Evolutionary conservation across 2,329 filamentous ascomycete species (phyloP).

Genomic region (Cordyceps cateniannulata): DNA sequence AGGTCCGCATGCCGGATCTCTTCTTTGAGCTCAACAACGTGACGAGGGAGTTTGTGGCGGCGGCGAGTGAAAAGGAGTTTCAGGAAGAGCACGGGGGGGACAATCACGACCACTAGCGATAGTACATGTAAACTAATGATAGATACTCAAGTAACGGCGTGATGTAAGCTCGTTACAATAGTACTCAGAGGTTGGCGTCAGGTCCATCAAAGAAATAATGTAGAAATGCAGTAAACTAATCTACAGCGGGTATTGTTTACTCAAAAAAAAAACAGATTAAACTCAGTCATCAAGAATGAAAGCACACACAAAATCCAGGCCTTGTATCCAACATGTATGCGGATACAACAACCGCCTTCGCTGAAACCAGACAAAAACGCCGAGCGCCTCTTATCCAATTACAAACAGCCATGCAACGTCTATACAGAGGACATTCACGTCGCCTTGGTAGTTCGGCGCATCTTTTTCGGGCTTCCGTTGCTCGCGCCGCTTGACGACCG

Average conservation of each 20-base stretch:
- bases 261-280: neutral
- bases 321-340: neutral
- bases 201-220: neutral
- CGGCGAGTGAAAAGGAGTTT: too few species aligned
- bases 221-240: slow-evolving; percentile 3
- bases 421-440: neutral
- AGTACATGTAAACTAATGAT: too few species aligned
- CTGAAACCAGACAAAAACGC: neutral
- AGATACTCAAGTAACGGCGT: too few species aligned
- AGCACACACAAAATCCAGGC: neutral
- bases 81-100: too few species aligned
- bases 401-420: neutral
- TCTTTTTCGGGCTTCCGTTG: slow-evolving; percentile 45
- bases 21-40: too few species aligned
- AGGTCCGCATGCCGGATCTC: too few species aligned
- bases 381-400: neutral
- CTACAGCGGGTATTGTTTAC: slow-evolving; percentile 8
- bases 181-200: too few species aligned
- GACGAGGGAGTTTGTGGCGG: too few species aligned
- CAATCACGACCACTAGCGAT: too few species aligned
- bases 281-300: neutral
- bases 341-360: neutral
- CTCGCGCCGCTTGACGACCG: slow-evolving; percentile 21
- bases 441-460: slow-evolving; percentile 30
- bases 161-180: too few species aligned